These are phyloP conservation scores for Verticillium longisporum DNA, from an alignment of 2,329 filamentous ascomycete genomes.

Conservation along the genomic window DNA sequence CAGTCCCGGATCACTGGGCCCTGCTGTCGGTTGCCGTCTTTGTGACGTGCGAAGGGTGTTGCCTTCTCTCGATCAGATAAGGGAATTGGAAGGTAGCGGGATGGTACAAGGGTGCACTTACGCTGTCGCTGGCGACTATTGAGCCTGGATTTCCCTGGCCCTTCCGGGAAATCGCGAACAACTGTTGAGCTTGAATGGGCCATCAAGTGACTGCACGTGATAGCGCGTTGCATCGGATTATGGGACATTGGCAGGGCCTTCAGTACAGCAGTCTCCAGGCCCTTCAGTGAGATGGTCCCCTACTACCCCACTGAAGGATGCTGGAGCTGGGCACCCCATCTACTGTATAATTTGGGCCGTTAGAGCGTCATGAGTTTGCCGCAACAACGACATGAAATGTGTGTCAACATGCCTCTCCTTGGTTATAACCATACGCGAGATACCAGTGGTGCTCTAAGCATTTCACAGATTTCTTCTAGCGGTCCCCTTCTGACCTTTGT, in stretches of 20 bases:
- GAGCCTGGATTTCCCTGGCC: background rate
- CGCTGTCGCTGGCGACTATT: background rate
- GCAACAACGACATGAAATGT: no score
- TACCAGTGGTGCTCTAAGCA: no score
- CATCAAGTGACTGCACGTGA: background rate
- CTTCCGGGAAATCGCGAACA: background rate
- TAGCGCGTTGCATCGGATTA: background rate
- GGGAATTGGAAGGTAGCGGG: background rate
- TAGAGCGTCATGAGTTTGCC: no score
- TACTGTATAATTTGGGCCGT: no score
- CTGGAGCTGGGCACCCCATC: no score
- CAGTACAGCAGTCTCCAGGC: background rate
- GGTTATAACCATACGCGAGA: no score
- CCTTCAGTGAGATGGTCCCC: background rate
- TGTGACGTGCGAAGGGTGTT: constrained; percentile 2
- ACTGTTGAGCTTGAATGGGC: background rate
- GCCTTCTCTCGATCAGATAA: background rate
- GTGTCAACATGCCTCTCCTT: no score
- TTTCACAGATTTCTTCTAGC: no score
- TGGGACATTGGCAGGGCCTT: background rate
- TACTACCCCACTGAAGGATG: no score
- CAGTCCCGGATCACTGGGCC: constrained; percentile 8
- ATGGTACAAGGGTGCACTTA: background rate
- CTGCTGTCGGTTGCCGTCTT: constrained; percentile 8
- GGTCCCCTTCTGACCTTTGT: no score